Conservation (phyloP, 2,329 filamentous ascomycete genomes). For the Saccharata proteae region DNA sequence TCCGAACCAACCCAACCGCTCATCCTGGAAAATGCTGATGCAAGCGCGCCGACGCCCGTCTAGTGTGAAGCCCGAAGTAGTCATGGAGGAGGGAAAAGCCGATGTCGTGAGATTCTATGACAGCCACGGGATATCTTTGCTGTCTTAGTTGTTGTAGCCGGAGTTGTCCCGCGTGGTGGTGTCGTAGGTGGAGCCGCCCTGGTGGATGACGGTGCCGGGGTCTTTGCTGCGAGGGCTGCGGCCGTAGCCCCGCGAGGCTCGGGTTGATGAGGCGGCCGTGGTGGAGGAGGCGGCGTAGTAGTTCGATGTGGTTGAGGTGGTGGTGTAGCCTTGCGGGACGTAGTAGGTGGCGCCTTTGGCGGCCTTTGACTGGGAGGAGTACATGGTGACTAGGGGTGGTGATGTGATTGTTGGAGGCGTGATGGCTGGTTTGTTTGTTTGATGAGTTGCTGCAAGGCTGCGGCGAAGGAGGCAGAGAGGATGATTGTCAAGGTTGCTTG, state of each 20-base stretch:
- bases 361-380: conserved; percentile 3
- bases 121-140: not conserved
- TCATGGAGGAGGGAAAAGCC: too few relatives aligned
- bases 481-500: too few relatives aligned
- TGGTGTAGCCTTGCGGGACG: conserved; percentile 1
- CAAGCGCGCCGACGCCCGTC: too few relatives aligned
- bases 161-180: not conserved
- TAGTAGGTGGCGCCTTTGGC: conserved; percentile 4
- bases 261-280: conserved; percentile 5
- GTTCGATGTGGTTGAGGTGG: conserved; percentile 1
- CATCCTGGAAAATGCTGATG: too few relatives aligned
- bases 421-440: too few relatives aligned
- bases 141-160: conserved; percentile 3
- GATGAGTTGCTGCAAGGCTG: too few relatives aligned
- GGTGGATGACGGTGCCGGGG: conserved; percentile 2
- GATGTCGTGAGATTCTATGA: conserved; percentile 1
- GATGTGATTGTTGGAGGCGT: conserved; percentile 1
- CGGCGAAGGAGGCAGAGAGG: too few relatives aligned
- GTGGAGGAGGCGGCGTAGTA: conserved; percentile 6
- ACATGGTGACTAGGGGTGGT: conserved; percentile 4
- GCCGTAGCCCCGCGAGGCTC: conserved; percentile 6
- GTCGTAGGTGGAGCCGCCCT: conserved; percentile 2
- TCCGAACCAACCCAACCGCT: too few relatives aligned
- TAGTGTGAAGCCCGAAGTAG: too few relatives aligned
- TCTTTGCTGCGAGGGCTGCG: too few relatives aligned